Evolutionary conservation across 768 basidiomycete species (phyloP).

Genomic region (Pulveroboletus sp.): DNA sequence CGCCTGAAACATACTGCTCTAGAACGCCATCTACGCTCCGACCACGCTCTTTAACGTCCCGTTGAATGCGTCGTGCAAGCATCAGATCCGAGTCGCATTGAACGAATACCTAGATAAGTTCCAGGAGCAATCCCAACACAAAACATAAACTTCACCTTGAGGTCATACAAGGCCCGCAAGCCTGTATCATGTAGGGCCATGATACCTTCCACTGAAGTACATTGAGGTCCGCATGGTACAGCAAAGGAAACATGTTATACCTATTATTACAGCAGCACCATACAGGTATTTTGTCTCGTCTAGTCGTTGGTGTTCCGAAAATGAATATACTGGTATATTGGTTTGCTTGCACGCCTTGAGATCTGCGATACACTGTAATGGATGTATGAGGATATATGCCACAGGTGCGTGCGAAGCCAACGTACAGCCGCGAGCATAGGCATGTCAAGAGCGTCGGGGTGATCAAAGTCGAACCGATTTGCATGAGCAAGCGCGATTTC

Average conservation of each 20-base stretch:
- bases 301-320: slow-evolving; percentile 81
- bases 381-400: not conserved
- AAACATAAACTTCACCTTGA: slow-evolving; percentile 59
- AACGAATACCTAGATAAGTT: slow-evolving; percentile 64
- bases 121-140: not conserved
- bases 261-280: slow-evolving; percentile 89
- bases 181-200: slow-evolving; percentile 81
- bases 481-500: slow-evolving; percentile 82
- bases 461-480: slow-evolving; percentile 83
- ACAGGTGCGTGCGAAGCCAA: slow-evolving; percentile 6
- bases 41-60: slow-evolving; percentile 88
- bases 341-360: slow-evolving; percentile 80
- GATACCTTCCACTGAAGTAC: slow-evolving; percentile 76
- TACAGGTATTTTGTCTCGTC: slow-evolving; percentile 85
- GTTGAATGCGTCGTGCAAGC: slow-evolving; percentile 87
- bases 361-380: slow-evolving; percentile 72
- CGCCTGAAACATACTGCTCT: slow-evolving; percentile 61
- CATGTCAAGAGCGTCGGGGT: slow-evolving; percentile 92
- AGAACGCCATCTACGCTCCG: slow-evolving; percentile 83
- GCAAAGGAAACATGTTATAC: slow-evolving; percentile 33
- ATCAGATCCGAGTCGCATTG: slow-evolving; percentile 96
- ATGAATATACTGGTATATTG: slow-evolving; percentile 94
- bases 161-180: slow-evolving; percentile 81
- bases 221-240: not conserved
- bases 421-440: slow-evolving; percentile 76